Conservation (phyloP, 2,329 filamentous ascomycete genomes). For the Proliferodiscus dingleyae region DNA sequence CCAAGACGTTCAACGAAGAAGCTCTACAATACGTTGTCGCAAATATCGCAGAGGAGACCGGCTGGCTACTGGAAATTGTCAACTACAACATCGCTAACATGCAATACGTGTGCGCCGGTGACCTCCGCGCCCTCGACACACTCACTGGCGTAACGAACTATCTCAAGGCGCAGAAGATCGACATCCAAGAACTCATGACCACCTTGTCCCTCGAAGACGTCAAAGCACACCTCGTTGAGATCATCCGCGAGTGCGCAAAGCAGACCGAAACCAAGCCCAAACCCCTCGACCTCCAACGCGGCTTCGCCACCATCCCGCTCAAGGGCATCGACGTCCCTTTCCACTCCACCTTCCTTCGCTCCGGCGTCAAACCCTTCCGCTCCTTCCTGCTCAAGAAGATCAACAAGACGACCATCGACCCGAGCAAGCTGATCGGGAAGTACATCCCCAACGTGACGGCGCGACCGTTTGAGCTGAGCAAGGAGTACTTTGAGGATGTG, state of each 20-base stretch:
- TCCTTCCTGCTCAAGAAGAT: constrained; percentile 99
- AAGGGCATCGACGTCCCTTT: constrained; percentile 98
- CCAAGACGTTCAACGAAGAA: constrained; percentile 97
- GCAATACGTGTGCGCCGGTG: constrained; percentile 70
- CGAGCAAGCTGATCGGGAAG: constrained; percentile 92
- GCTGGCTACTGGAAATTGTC: constrained; percentile 97
- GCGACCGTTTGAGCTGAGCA: constrained; percentile 88
- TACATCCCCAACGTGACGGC: constrained; percentile 99
- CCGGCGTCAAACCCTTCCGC: constrained; percentile 97
- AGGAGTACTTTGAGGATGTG: constrained; percentile 99
- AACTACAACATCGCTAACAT: constrained; percentile 79
- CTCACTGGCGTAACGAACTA: constrained; percentile 75
- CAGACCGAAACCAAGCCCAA: constrained; percentile 83
- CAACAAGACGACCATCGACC: constrained; percentile 97
- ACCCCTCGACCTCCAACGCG: constrained; percentile 85
- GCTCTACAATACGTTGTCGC: constrained; percentile 94
- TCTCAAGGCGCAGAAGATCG: constrained; percentile 93
- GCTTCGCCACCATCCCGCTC: constrained; percentile 94
- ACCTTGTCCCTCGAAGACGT: constrained; percentile 84
- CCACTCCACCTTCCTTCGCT: constrained; percentile 97
- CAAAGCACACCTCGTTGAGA: constrained; percentile 82
- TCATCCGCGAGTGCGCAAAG: constrained; percentile 83
- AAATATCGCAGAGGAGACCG: constrained; percentile 89
- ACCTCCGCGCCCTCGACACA: constrained; percentile 66
- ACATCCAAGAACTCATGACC: constrained; percentile 89